A percentile compares a stretch with the other conserved stretches of the same genome.
These are phyloP conservation scores for Skeletonema costatum DNA, from an alignment of 108 stramenopile species.

Conservation along the genomic window DNA sequence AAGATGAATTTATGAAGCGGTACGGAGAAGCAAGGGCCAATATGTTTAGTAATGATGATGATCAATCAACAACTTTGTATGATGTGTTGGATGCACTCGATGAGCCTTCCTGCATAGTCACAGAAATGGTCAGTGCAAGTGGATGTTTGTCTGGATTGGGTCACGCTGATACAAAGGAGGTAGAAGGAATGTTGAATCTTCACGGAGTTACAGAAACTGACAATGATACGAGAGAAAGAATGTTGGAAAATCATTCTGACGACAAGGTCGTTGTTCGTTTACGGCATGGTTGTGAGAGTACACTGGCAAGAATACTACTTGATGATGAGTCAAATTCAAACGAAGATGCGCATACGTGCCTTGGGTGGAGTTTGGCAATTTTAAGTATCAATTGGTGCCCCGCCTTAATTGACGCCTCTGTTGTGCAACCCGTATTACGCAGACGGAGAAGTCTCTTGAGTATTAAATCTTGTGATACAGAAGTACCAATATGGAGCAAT, in stretches of 20 bases:
- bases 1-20: conserved; percentile 49
- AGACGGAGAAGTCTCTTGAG: conserved; percentile 9
- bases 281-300: conserved; percentile 36
- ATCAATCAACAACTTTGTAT: conserved; percentile 18
- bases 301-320: conserved; percentile 28
- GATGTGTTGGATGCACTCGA: conserved; percentile 54
- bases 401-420: conserved; percentile 51
- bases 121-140: conserved; percentile 53
- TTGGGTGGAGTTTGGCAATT: conserved; percentile 51
- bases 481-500: conserved; percentile 65
- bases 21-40: conserved; percentile 35
- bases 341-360: conserved; percentile 7
- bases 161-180: conserved; percentile 25
- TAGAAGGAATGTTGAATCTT: conserved; percentile 26
- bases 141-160: conserved; percentile 49
- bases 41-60: neutral
- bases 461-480: conserved; percentile 21
- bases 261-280: conserved; percentile 29
- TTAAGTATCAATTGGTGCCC: conserved; percentile 71
- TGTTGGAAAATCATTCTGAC: neutral
- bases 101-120: conserved; percentile 55
- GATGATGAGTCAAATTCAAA: neutral
- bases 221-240: neutral
- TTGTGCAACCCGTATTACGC: conserved; percentile 38
- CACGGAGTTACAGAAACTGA: conserved; percentile 1